Conservation (phyloP, 768 basidiomycete genomes). For the Tricholoma matsutake region DNA sequence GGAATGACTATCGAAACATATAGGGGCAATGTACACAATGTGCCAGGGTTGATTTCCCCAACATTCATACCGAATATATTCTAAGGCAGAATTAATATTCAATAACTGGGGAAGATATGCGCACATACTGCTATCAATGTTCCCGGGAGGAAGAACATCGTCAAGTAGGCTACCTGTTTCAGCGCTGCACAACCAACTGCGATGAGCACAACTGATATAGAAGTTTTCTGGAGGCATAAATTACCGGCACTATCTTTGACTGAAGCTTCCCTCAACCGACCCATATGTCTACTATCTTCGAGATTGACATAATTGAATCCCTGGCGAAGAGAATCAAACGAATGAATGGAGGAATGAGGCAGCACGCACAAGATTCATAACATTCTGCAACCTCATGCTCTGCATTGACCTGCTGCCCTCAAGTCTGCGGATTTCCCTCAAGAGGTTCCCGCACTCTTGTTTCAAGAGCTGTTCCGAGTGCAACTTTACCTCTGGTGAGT, state of each 20-base stretch:
- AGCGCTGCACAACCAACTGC: conserved; percentile 29
- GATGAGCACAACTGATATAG: not conserved
- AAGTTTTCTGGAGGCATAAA: not conserved
- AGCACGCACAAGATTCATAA: conserved; percentile 43
- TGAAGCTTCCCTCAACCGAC: conserved; percentile 37
- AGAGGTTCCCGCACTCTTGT: conserved; percentile 45
- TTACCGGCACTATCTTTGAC: conserved; percentile 41
- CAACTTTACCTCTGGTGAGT: conserved; percentile 11
- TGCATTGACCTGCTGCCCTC: conserved; percentile 40
- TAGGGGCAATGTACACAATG: conserved; percentile 31
- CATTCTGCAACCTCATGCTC: conserved; percentile 45
- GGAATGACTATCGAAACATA: conserved; percentile 38
- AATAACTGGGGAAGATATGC: not conserved
- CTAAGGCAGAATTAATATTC: conserved; percentile 23
- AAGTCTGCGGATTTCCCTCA: conserved; percentile 48
- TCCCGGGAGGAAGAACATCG: conserved; percentile 61
- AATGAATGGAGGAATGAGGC: not conserved
- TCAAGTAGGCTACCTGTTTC: conserved; percentile 55
- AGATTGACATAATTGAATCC: conserved; percentile 49
- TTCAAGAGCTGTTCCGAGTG: conserved; percentile 27
- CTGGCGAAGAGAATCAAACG: conserved; percentile 18
- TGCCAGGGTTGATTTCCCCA: conserved; percentile 32
- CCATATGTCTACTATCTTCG: conserved; percentile 43
- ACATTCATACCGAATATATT: conserved; percentile 58
- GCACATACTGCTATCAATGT: conserved; percentile 42